phyloP scores from a whole-genome alignment of 192 early-diverging fungal species.

The Dimargaris cristalligena region DNA sequence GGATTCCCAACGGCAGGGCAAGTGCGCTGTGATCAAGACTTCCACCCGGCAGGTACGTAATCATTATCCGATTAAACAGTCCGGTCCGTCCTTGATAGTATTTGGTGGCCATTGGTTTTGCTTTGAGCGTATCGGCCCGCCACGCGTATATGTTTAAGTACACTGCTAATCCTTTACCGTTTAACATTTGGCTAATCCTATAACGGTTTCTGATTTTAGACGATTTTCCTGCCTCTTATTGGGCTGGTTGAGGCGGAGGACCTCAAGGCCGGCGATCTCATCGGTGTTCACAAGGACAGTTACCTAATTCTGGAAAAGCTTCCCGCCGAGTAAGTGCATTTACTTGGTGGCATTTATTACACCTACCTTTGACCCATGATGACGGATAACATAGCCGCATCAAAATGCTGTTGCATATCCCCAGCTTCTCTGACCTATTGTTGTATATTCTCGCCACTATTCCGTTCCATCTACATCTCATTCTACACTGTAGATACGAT shows the following conservation, averaged over 20 bases:
- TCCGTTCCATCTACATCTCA: too few species aligned
- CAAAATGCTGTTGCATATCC: too few species aligned
- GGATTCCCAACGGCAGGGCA: slow-evolving; percentile 84
- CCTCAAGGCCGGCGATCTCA: slow-evolving; percentile 88
- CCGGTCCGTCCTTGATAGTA: too few species aligned
- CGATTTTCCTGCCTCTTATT: slow-evolving; percentile 92
- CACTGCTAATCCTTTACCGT: not conserved
- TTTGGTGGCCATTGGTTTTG: too few species aligned
- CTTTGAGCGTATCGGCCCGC: too few species aligned
- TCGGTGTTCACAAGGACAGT: slow-evolving; percentile 97
- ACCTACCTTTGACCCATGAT: too few species aligned
- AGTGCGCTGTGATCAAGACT: slow-evolving; percentile 94
- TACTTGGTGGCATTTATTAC: too few species aligned
- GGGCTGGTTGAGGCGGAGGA: slow-evolving; percentile 81
- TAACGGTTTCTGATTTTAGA: slow-evolving; percentile 26
- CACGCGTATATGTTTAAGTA: not conserved
- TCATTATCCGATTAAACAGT: too few species aligned
- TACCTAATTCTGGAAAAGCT: slow-evolving; percentile 89
- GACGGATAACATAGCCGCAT: too few species aligned
- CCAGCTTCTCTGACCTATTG: too few species aligned
- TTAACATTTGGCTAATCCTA: not conserved
- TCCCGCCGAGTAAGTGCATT: slow-evolving; percentile 79
- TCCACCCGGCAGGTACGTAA: slow-evolving; percentile 74
- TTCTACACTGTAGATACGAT: slow-evolving; percentile 89
- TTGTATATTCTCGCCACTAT: too few species aligned